These are phyloP conservation scores for Herpetospermum pedunculosum DNA, from an alignment of 306 rosid species.

Conservation along the genomic window DNA sequence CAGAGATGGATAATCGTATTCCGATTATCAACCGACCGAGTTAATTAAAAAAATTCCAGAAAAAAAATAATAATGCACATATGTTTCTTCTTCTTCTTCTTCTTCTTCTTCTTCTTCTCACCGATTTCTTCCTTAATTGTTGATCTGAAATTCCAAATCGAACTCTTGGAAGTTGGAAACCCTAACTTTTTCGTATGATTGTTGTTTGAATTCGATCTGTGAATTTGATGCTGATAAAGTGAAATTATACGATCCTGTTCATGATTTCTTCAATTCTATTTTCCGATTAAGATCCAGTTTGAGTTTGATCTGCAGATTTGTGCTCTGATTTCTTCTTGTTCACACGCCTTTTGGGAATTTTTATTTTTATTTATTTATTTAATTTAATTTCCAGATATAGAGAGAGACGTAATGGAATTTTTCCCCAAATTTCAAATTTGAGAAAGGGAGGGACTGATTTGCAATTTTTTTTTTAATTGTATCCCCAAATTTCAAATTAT, in stretches of 20 bases:
- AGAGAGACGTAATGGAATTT: not conserved
- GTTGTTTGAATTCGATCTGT: not conserved
- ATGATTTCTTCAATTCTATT: not conserved
- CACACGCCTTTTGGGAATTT: conserved; percentile 19
- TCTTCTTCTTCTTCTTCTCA: not conserved
- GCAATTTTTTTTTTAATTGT: no score
- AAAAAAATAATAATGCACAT: not conserved
- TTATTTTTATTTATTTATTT: not conserved
- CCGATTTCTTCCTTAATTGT: not conserved
- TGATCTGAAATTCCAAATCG: not conserved
- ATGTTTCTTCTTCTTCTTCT: not conserved
- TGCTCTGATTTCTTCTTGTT: conserved; percentile 6
- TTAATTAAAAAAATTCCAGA: not conserved
- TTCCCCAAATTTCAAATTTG: not conserved
- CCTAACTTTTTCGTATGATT: not conserved
- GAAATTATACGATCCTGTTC: not conserved
- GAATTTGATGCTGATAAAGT: not conserved
- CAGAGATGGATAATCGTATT: conserved; percentile 9
- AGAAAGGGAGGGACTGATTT: not conserved
- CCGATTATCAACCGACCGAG: not conserved
- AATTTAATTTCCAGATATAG: not conserved
- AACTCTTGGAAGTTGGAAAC: not conserved
- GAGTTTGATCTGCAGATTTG: conserved; percentile 17
- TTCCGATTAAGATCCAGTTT: conserved; percentile 5
- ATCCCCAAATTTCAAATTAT: conserved; percentile 10